Evolutionary conservation across 2,329 filamentous ascomycete genomes (phyloP), one percentile per base, ranked within the genome.

Genomic region (Arthrobotrys musiformis): DNA sequence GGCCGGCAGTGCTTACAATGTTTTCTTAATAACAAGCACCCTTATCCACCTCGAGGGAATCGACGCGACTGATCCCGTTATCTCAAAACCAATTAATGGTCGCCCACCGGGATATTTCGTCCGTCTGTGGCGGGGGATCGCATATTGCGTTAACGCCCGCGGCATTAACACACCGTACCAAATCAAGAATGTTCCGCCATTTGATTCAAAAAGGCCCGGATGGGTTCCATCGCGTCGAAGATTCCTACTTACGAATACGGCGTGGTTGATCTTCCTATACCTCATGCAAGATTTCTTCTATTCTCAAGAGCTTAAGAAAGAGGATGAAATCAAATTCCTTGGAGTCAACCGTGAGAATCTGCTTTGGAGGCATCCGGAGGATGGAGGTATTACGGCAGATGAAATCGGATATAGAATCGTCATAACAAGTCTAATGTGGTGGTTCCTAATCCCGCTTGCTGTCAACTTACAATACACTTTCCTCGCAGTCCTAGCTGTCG

Each of bases 141-240:
- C 46, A 4, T 76, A 70, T 6, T 76, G 72, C n/a, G 66, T 70
- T 26, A 76, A 76, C 30, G 30, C 17, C 17, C 64, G 72, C 8
- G 58, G 56, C 11, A 66, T 76, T 37, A 70, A 70, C 6, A 76
- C 72, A 9, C 64, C 64, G 8, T 46, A 76, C 24, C 64, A 76
- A 28, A 66, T 76, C 6, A 76, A 76, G 42, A 76, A 76, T 22
- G 72, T 76, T 22, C 72, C 72, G 2, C 48, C 35, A 7, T 76
- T 76, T 42, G 72, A 76, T 17, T 50, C 64, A 0, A 76, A 76
- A 44, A n/a, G 40, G 22, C 72, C 64, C 8, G 64, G 58, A 50
- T 76, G 70, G 70, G 70, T 76, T 6, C 70, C 70, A 4, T 76
- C 70, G 19, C 63, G 64, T 2, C 46, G 58, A 17, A 37, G 72